Conservation (phyloP, 2,329 filamentous ascomycete genomes). For the Fusarium tupiense region DNA sequence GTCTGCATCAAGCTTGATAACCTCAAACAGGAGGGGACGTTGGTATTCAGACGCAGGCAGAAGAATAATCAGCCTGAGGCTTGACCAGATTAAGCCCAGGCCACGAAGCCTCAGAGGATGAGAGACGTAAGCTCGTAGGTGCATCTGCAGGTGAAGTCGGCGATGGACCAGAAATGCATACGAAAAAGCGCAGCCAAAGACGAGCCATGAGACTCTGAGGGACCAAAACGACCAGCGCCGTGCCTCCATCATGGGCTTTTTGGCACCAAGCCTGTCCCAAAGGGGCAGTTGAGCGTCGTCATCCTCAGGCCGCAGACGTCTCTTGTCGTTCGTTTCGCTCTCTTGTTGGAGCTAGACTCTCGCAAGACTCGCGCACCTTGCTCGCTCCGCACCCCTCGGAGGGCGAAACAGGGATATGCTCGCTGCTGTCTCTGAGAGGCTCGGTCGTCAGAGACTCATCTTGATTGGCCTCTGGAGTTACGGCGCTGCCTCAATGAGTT, state of each 20-base stretch:
- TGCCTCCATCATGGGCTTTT: slow-evolving; percentile 34
- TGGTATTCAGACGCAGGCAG: slow-evolving; percentile 22
- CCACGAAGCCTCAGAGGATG: slow-evolving; percentile 35
- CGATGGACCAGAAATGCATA: slow-evolving; percentile 22
- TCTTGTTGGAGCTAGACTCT: slow-evolving; percentile 1
- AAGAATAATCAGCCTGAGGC: slow-evolving; percentile 36
- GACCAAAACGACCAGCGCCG: not conserved
- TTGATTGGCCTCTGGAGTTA: slow-evolving; percentile 15
- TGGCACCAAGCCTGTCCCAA: slow-evolving; percentile 33
- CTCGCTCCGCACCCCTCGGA: slow-evolving; percentile 19
- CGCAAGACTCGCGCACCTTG: not conserved
- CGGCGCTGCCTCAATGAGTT: slow-evolving; percentile 32
- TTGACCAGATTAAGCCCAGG: slow-evolving; percentile 41
- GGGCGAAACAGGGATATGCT: slow-evolving; percentile 13
- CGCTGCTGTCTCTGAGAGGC: slow-evolving; percentile 17
- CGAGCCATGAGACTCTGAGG: slow-evolving; percentile 13
- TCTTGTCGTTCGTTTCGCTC: slow-evolving; percentile 22
- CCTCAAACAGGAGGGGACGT: slow-evolving; percentile 25
- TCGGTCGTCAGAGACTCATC: slow-evolving; percentile 10
- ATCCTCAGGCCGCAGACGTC: slow-evolving; percentile 44
- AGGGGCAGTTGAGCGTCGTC: slow-evolving; percentile 45
- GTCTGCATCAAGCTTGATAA: slow-evolving; percentile 24
- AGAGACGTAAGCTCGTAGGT: slow-evolving; percentile 39
- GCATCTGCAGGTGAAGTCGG: slow-evolving; percentile 28
- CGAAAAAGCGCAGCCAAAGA: slow-evolving; percentile 23